These are phyloP conservation scores for Pythium brachiatum DNA, from an alignment of 352 stramenopile species.

Conservation along the genomic window DNA sequence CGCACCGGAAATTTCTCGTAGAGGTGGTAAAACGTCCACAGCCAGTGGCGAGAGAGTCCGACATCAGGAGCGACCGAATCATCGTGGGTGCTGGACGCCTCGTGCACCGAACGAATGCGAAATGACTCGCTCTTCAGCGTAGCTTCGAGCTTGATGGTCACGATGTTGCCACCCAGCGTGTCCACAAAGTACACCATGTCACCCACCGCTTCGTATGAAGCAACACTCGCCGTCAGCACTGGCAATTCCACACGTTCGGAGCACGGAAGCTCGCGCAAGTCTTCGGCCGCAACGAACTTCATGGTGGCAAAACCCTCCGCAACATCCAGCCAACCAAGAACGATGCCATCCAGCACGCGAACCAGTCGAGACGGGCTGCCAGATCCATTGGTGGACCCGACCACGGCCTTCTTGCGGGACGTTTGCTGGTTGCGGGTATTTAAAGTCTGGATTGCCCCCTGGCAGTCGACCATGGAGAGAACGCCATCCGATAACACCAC, in stretches of 20 bases:
- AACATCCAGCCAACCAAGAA: too few relatives aligned
- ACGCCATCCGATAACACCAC: constrained; percentile 21
- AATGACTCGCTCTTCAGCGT: constrained; percentile 49
- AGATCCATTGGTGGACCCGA: too few relatives aligned
- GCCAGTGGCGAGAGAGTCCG: too few relatives aligned
- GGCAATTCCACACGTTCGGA: too few relatives aligned
- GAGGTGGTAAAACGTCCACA: constrained; percentile 33
- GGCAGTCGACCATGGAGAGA: constrained; percentile 34
- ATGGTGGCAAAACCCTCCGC: too few relatives aligned
- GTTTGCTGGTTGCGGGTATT: constrained; percentile 47
- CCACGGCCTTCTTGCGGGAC: constrained; percentile 34
- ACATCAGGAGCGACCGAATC: too few relatives aligned
- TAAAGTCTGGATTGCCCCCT: constrained; percentile 36
- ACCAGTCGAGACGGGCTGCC: too few relatives aligned
- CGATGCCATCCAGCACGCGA: too few relatives aligned
- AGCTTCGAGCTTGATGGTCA: constrained; percentile 12
- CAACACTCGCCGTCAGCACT: too few relatives aligned
- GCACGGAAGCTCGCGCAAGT: too few relatives aligned
- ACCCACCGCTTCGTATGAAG: not conserved
- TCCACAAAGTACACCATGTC: constrained; percentile 4
- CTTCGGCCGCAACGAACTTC: too few relatives aligned
- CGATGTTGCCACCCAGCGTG: constrained; percentile 23
- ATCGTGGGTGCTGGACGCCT: too few relatives aligned
- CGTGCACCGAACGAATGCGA: constrained; percentile 40
- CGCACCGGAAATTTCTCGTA: constrained; percentile 40